A percentile compares a stretch with the other conserved stretches of the same genome.
Conservation (phyloP, 106 monocot genomes). For the Apostasia shenzhenica region DNA sequence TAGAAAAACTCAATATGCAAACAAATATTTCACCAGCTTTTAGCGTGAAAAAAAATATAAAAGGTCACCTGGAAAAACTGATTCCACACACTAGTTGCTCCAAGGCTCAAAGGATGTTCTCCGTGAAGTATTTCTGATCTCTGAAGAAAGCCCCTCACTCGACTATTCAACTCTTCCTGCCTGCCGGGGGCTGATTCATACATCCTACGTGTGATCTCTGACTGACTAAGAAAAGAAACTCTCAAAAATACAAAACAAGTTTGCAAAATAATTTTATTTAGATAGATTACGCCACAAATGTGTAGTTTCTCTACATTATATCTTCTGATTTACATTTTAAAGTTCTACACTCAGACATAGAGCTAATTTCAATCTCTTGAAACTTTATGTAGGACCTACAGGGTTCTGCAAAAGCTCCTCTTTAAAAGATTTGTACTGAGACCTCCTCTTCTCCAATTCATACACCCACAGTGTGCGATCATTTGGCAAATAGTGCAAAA, state of each 20-base stretch:
- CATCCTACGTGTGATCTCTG: conserved; percentile 85
- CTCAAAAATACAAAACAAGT: conserved; percentile 28
- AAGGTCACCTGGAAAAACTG: conserved; percentile 80
- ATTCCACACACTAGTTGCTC: conserved; percentile 85
- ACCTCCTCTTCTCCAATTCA: conserved; percentile 84
- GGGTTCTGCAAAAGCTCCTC: conserved; percentile 89
- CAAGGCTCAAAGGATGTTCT: conserved; percentile 90
- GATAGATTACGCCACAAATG: not conserved
- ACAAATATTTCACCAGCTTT: too few relatives aligned
- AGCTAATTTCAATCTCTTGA: not conserved
- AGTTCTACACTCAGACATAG: not conserved
- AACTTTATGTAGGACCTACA: conserved; percentile 41
- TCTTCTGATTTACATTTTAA: not conserved
- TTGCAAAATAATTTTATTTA: not conserved
- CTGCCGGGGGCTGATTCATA: conserved; percentile 43
- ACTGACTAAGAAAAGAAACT: conserved; percentile 68
- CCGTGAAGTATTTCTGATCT: conserved; percentile 66
- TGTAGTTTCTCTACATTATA: not conserved
- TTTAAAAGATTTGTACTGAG: conserved; percentile 81
- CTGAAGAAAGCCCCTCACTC: conserved; percentile 43
- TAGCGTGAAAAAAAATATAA: not conserved
- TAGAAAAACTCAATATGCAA: too few relatives aligned
- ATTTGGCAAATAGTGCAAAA: conserved; percentile 79
- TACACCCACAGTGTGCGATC: conserved; percentile 67
- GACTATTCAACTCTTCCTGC: conserved; percentile 29